Conservation (phyloP, 371 early-diverging fungal species). For the Mortierella sp. region DNA sequence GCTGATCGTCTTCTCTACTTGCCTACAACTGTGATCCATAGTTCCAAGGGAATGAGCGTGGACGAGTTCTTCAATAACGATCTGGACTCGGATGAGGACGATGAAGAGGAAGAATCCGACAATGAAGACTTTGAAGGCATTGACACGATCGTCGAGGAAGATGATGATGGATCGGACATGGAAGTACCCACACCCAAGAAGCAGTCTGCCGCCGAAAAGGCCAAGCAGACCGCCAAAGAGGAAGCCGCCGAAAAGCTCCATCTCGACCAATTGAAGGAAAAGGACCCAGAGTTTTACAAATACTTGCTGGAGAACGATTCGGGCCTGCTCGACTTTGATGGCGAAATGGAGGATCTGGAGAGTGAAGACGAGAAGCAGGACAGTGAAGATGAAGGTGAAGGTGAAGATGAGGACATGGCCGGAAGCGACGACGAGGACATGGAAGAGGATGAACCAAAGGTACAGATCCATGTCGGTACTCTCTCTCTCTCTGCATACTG, state of each 20-base stretch:
- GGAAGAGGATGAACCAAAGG: constrained; percentile 52
- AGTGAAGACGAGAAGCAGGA: constrained; percentile 57
- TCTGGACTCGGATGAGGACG: constrained; percentile 31
- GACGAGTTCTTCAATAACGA: constrained; percentile 55
- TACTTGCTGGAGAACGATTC: constrained; percentile 88
- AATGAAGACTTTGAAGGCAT: constrained; percentile 46
- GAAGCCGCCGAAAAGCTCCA: constrained; percentile 74
- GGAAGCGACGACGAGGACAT: constrained; percentile 21
- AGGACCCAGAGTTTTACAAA: constrained; percentile 92
- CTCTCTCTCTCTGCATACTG: background rate
- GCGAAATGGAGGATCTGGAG: constrained; percentile 66
- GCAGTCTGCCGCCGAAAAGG: constrained; percentile 45
- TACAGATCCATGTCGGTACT: no score
- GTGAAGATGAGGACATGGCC: constrained; percentile 51
- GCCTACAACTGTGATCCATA: background rate
- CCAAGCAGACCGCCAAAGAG: constrained; percentile 63
- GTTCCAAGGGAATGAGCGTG: constrained; percentile 38
- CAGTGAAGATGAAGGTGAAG: constrained; percentile 57
- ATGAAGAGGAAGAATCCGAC: constrained; percentile 41
- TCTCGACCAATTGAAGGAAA: constrained; percentile 80
- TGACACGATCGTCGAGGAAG: constrained; percentile 50
- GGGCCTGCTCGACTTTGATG: constrained; percentile 82
- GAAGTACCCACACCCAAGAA: constrained; percentile 49
- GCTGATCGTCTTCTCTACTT: background rate
- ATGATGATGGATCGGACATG: constrained; percentile 57